Percentiles rank a stretch among this genome's conserved stretches.
phyloP scores from a whole-genome alignment of 768 basidiomycete genomes.

The Kwoniella sp. region DNA sequence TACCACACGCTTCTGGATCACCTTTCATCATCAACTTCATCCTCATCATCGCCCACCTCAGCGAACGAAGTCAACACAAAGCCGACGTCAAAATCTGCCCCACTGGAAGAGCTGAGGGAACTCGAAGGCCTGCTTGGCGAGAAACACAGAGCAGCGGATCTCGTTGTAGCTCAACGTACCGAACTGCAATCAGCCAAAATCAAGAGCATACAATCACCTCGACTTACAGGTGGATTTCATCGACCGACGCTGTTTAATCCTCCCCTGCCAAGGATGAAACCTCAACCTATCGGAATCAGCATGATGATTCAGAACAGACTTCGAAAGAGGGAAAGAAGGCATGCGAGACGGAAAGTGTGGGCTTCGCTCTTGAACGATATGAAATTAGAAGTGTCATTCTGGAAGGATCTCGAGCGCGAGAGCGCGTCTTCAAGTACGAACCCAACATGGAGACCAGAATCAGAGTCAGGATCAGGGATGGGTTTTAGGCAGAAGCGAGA shows the following conservation, averaged over 20 bases:
- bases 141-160: constrained; percentile 42
- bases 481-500: not conserved
- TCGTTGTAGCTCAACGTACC: not conserved
- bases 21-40: not conserved
- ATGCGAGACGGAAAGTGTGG: constrained; percentile 39
- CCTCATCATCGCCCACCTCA: not conserved
- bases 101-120: not conserved
- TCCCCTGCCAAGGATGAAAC: constrained; percentile 76
- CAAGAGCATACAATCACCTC: constrained; percentile 53
- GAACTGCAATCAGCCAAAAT: not conserved
- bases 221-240: constrained; percentile 72
- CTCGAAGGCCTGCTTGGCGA: constrained; percentile 1
- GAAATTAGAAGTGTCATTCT: constrained; percentile 41
- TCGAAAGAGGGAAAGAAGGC: constrained; percentile 59
- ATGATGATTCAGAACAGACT: constrained; percentile 68
- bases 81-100: no score
- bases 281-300: constrained; percentile 72
- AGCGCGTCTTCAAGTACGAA: not conserved
- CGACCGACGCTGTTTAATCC: constrained; percentile 66
- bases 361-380: constrained; percentile 32
- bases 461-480: not conserved
- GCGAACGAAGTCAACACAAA: not conserved
- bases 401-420: constrained; percentile 20
- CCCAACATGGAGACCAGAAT: not conserved
- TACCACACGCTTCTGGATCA: constrained; percentile 15